phyloP scores from a whole-genome alignment of 1,139 yeast genomes.

The Kodamaea arcana region DNA sequence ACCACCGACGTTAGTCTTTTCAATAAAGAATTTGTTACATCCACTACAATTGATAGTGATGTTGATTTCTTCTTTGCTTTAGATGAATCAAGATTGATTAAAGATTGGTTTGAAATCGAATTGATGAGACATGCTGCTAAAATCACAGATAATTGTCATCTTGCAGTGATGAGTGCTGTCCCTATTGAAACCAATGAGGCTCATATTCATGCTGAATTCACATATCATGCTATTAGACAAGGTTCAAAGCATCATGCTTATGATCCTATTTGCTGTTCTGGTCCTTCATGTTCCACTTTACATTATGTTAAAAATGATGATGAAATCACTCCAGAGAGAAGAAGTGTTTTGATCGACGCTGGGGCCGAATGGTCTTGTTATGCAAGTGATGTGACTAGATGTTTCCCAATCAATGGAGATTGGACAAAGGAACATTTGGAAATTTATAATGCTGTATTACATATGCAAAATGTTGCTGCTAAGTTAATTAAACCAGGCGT shows the following conservation, averaged over 20 bases:
- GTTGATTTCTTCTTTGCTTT: slow-evolving; percentile 62
- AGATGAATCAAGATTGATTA: slow-evolving; percentile 81
- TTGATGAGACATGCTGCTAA: slow-evolving; percentile 75
- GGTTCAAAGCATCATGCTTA: slow-evolving; percentile 87
- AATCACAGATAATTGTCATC: slow-evolving; percentile 84
- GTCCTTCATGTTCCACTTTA: slow-evolving; percentile 84
- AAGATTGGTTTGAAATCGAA: slow-evolving; percentile 76
- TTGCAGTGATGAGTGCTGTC: slow-evolving; percentile 87
- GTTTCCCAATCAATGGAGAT: slow-evolving; percentile 87
- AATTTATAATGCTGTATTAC: slow-evolving; percentile 74
- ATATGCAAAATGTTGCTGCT: slow-evolving; percentile 79
- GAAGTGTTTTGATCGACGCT: slow-evolving; percentile 80
- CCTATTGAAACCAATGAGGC: slow-evolving; percentile 87
- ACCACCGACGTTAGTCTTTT: slow-evolving; percentile 45
- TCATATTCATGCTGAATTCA: slow-evolving; percentile 92
- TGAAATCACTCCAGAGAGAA: slow-evolving; percentile 46
- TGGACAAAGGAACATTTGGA: slow-evolving; percentile 86
- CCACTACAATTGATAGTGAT: slow-evolving; percentile 30
- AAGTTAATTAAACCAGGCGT: slow-evolving; percentile 73
- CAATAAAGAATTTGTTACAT: slow-evolving; percentile 26
- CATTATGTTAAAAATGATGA: slow-evolving; percentile 89
- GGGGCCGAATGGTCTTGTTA: slow-evolving; percentile 97
- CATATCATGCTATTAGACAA: slow-evolving; percentile 89
- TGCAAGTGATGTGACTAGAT: slow-evolving; percentile 91
- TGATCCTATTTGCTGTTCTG: slow-evolving; percentile 95